A percentile compares a stretch with the other conserved stretches of the same genome.
Conservation (phyloP, 176 grass and related monocot genomes). For the Aegilops bicornis region DNA sequence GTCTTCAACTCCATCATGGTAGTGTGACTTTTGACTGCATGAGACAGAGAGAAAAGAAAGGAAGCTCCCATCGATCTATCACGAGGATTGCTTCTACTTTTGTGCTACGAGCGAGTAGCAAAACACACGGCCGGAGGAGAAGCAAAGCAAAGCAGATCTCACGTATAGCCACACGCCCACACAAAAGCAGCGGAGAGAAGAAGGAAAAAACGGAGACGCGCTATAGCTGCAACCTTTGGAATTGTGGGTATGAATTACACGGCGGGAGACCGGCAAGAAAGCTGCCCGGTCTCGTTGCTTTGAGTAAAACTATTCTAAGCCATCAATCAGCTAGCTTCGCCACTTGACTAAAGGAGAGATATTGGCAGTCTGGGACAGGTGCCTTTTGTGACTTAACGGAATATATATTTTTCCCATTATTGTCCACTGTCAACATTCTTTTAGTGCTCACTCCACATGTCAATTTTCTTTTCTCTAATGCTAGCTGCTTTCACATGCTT, state of each 20-base stretch:
- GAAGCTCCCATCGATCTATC: not conserved
- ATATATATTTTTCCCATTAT: not conserved
- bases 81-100: not conserved
- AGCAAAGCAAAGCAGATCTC: not conserved
- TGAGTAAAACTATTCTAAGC: not conserved
- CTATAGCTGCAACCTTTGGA: not conserved
- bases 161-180: not conserved
- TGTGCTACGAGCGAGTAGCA: not conserved
- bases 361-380: not conserved
- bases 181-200: not conserved
- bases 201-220: not conserved
- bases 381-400: no score
- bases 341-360: not conserved
- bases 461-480: not conserved
- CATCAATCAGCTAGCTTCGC: not conserved
- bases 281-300: not conserved
- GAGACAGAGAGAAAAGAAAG: not conserved
- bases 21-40: not conserved
- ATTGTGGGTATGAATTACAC: not conserved
- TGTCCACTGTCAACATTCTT: not conserved
- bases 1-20: not conserved
- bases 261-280: not conserved
- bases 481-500: constrained; percentile 28
- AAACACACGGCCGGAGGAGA: not conserved
- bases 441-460: no score